phyloP scores from a whole-genome alignment of 2,329 filamentous ascomycete species.

The Pseudofabraea citricarpa region DNA sequence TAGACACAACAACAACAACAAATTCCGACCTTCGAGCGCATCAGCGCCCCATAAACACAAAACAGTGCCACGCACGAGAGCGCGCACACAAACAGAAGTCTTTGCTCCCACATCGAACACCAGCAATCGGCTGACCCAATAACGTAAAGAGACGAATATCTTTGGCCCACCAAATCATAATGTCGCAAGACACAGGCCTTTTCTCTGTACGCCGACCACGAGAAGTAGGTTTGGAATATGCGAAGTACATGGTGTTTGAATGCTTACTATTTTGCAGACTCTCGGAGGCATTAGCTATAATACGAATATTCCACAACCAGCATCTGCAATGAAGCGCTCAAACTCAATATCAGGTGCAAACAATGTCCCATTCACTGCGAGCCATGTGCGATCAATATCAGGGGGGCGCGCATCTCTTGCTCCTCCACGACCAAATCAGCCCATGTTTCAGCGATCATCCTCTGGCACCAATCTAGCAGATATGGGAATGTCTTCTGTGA shows the following conservation, averaged over 20 bases:
- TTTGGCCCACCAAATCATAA: no score
- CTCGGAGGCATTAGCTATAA: slow-evolving; percentile 80
- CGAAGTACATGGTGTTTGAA: neutral
- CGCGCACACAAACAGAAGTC: no score
- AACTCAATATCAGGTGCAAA: slow-evolving; percentile 69
- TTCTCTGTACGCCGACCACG: slow-evolving; percentile 90
- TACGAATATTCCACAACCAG: slow-evolving; percentile 81
- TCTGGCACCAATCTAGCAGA: slow-evolving; percentile 78
- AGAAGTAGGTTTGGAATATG: slow-evolving; percentile 59
- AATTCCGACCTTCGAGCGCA: no score
- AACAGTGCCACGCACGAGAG: no score
- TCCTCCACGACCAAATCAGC: slow-evolving; percentile 76
- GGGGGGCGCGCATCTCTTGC: slow-evolving; percentile 83
- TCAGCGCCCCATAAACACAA: no score
- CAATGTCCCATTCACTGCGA: slow-evolving; percentile 58
- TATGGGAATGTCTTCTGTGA: slow-evolving; percentile 75
- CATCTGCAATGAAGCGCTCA: slow-evolving; percentile 90
- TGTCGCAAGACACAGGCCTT: slow-evolving; percentile 83
- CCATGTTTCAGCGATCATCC: slow-evolving; percentile 79
- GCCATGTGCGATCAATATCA: slow-evolving; percentile 78
- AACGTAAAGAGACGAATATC: no score
- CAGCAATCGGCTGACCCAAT: no score
- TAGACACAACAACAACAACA: no score
- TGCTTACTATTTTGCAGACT: slow-evolving; percentile 52
- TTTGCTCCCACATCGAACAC: no score